phyloP scores from a whole-genome alignment of 176 grass and related monocot species.

The Urochloa ruziziensis region DNA sequence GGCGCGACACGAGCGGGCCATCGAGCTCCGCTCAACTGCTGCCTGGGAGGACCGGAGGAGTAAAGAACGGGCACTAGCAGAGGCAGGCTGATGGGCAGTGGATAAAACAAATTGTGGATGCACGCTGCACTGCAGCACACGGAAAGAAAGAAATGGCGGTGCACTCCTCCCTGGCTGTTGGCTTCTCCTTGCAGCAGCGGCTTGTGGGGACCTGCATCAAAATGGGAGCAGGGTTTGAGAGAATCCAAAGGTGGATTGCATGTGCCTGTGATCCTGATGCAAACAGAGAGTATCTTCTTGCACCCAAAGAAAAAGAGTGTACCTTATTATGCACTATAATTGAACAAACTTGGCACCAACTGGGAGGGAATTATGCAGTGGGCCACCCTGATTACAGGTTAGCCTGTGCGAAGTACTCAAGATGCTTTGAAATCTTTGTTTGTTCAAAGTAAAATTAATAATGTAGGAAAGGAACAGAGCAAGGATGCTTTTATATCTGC shows the following conservation, averaged over 20 bases:
- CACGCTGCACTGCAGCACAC: neutral
- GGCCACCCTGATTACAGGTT: slow-evolving; percentile 14
- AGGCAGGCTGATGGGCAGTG: slow-evolving; percentile 31
- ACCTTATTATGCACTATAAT: neutral
- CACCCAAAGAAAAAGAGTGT: neutral
- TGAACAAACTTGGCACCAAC: slow-evolving; percentile 27
- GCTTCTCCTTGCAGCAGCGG: neutral
- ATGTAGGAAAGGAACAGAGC: neutral
- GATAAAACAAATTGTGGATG: slow-evolving; percentile 32
- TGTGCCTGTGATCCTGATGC: slow-evolving; percentile 37
- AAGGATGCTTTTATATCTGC: neutral
- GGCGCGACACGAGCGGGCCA: slow-evolving; percentile 1
- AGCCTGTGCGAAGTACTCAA: neutral
- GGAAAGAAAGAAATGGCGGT: slow-evolving; percentile 12
- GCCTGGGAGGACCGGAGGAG: neutral
- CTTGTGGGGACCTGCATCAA: slow-evolving; percentile 56
- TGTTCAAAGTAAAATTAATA: neutral
- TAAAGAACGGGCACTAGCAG: neutral
- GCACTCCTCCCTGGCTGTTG: neutral
- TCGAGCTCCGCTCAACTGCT: too few species aligned
- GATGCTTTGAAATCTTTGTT: neutral
- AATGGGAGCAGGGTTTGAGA: slow-evolving; percentile 30
- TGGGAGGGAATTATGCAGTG: slow-evolving; percentile 25
- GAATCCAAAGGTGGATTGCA: slow-evolving; percentile 53
- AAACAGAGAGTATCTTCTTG: slow-evolving; percentile 34